A percentile compares a stretch with the other conserved stretches of the same genome.
These are phyloP conservation scores for Vigna reflexopilosa DNA, from an alignment of 306 rosid genomes.

Conservation along the genomic window DNA sequence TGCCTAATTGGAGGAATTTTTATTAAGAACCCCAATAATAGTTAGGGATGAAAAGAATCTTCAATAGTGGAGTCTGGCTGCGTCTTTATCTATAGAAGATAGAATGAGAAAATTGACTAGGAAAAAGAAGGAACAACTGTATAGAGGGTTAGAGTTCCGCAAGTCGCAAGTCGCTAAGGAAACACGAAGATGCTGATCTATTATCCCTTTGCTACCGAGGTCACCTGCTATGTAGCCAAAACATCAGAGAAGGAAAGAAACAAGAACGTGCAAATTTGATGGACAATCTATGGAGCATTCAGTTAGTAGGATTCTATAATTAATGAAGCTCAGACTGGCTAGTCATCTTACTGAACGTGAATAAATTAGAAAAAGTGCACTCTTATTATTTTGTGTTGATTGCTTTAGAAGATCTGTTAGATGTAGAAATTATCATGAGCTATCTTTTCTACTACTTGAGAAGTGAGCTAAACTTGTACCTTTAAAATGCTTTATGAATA, in stretches of 20 bases:
- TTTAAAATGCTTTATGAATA: background rate
- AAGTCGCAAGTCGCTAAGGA: background rate
- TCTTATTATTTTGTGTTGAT: constrained; percentile 27
- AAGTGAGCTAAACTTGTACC: constrained; percentile 38
- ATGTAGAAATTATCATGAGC: background rate
- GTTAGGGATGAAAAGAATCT: background rate
- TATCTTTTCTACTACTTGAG: background rate
- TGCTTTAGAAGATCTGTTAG: constrained; percentile 17
- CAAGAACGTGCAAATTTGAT: background rate
- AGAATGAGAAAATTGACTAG: background rate
- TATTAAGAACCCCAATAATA: background rate
- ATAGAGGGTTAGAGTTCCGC: background rate
- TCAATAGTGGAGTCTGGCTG: background rate
- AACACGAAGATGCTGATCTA: background rate
- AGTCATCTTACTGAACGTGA: constrained; percentile 11
- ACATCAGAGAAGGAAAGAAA: background rate
- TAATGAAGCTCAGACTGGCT: constrained; percentile 6
- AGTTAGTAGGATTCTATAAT: constrained; percentile 26
- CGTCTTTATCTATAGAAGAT: background rate
- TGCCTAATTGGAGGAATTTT: no score
- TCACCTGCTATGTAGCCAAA: background rate
- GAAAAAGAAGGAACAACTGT: background rate
- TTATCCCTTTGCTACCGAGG: background rate
- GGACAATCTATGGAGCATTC: constrained; percentile 8
- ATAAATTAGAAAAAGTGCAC: constrained; percentile 10